These are phyloP conservation scores for Peniophora sp. DNA, from an alignment of 1,284 basidiomycete species.

Conservation along the genomic window DNA sequence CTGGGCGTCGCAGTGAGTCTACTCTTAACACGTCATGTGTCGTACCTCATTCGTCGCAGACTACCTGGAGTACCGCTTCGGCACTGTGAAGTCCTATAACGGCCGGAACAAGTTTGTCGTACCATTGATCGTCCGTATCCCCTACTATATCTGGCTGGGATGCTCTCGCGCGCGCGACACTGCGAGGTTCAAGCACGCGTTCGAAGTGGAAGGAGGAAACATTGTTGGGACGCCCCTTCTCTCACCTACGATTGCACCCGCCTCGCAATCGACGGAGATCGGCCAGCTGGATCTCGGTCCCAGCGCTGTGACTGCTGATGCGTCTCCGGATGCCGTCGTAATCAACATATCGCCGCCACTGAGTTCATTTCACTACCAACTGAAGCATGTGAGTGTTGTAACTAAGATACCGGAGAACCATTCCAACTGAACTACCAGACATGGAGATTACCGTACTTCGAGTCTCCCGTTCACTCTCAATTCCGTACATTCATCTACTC, in stretches of 20 bases:
- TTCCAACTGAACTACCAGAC: constrained; percentile 29
- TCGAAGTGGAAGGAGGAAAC: constrained; percentile 69
- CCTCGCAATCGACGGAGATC: constrained; percentile 20
- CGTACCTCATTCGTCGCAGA: constrained; percentile 22
- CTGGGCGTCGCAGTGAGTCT: constrained; percentile 38
- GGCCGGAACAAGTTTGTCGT: constrained; percentile 64
- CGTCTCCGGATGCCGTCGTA: constrained; percentile 22
- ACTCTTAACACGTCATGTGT: not conserved
- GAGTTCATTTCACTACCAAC: constrained; percentile 73
- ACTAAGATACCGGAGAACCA: too few species aligned
- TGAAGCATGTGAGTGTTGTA: constrained; percentile 37
- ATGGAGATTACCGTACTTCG: constrained; percentile 75
- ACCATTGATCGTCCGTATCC: constrained; percentile 66
- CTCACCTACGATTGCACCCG: constrained; percentile 20
- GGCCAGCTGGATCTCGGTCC: constrained; percentile 33
- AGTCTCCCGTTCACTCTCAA: constrained; percentile 65
- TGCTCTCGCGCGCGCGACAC: constrained; percentile 62
- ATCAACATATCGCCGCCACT: constrained; percentile 50
- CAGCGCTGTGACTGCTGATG: constrained; percentile 23
- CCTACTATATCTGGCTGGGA: constrained; percentile 76
- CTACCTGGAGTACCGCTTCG: constrained; percentile 79
- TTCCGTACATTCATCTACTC: constrained; percentile 74
- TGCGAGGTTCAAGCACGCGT: constrained; percentile 51
- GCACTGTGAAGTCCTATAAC: constrained; percentile 67
- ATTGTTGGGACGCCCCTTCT: constrained; percentile 42